Conservation (phyloP, 306 rosid species). For the Luffa acutangula region DNA sequence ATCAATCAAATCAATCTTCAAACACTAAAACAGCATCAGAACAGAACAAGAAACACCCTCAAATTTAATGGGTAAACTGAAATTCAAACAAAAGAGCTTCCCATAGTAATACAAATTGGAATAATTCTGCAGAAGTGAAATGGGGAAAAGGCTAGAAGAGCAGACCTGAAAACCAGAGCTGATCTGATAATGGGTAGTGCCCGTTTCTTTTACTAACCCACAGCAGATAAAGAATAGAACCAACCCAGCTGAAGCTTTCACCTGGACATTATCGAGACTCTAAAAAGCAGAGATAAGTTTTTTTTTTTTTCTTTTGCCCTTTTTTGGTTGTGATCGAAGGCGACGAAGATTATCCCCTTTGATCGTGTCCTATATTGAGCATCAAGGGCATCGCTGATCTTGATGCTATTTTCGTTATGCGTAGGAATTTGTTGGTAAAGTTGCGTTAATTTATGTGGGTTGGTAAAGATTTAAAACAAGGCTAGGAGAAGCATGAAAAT, state of each 20-base stretch:
- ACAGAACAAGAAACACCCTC: background rate
- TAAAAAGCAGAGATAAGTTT: background rate
- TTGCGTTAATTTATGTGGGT: background rate
- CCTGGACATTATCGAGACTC: slow-evolving; percentile 7
- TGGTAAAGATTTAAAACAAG: background rate
- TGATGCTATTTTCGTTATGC: background rate
- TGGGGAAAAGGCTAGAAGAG: background rate
- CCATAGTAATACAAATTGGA: background rate
- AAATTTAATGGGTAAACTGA: background rate
- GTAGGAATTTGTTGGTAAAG: background rate
- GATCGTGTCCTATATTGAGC: no score
- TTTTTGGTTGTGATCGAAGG: background rate
- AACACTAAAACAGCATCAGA: background rate
- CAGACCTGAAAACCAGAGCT: slow-evolving; percentile 2
- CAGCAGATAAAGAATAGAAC: background rate
- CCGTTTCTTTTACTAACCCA: background rate
- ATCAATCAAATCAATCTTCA: background rate
- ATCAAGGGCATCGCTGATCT: background rate
- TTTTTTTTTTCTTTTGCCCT: background rate
- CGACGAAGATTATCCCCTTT: background rate
- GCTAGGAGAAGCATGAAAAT: background rate
- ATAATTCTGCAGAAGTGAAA: background rate
- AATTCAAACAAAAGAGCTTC: background rate
- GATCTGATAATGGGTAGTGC: background rate
- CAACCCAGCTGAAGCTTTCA: background rate